Evolutionary conservation across 805 yeast genomes (phyloP).

Genomic region (Kodamaea nitidulidarum): DNA sequence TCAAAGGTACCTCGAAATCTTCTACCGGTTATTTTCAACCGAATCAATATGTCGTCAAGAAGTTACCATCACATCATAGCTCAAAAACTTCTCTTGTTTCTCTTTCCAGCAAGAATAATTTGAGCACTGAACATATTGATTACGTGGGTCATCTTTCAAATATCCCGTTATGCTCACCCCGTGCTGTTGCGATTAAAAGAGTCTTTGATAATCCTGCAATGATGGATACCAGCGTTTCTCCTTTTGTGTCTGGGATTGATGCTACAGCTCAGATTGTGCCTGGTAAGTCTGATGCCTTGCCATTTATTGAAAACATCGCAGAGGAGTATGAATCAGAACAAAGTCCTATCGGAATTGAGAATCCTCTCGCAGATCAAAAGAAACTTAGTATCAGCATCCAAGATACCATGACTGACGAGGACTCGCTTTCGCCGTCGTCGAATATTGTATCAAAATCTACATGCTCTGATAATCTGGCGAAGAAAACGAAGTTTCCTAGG

Average conservation of each 20-base stretch:
- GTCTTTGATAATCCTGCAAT: constrained; percentile 44
- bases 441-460: constrained; percentile 8
- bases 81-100: not conserved
- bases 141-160: not conserved
- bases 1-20: constrained; percentile 14
- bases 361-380: not conserved
- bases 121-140: constrained; percentile 9
- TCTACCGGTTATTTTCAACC: constrained; percentile 5
- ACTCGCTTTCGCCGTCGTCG: constrained; percentile 10
- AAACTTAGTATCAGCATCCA: constrained; percentile 4
- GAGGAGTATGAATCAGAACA: constrained; percentile 21
- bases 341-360: not conserved
- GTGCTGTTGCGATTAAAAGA: constrained; percentile 38
- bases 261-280: constrained; percentile 9
- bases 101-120: not conserved
- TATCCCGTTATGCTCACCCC: constrained; percentile 25
- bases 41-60: constrained; percentile 5
- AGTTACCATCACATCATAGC: not conserved
- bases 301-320: constrained; percentile 25
- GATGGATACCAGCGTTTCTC: constrained; percentile 17
- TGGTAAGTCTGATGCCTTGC: constrained; percentile 1
- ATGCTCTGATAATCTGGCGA: not conserved
- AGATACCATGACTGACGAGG: constrained; percentile 9
- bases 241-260: constrained; percentile 11
- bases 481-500: constrained; percentile 28